Conservation (phyloP, 768 basidiomycete genomes). For the Kwoniella europaea region DNA sequence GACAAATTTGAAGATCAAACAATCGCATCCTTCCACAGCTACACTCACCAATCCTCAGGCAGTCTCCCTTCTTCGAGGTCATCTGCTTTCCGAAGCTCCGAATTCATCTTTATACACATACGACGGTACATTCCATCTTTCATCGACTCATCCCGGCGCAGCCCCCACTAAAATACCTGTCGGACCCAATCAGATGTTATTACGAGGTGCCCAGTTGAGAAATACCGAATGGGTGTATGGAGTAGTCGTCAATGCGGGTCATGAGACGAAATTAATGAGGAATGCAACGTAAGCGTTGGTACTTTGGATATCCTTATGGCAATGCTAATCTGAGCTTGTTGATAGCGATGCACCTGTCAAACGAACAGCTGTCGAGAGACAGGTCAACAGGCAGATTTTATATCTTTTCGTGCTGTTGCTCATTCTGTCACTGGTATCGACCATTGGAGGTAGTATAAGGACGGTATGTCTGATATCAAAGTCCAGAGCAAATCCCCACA, state of each 20-base stretch:
- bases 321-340: constrained; percentile 18
- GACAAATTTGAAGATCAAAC: constrained; percentile 98
- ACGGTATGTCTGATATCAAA: constrained; percentile 59
- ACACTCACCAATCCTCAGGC: constrained; percentile 76
- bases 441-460: constrained; percentile 88
- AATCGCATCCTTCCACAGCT: constrained; percentile 82
- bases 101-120: constrained; percentile 98
- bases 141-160: constrained; percentile 63
- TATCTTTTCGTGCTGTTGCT: constrained; percentile 89
- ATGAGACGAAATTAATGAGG: constrained; percentile 97
- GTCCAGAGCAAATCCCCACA: too few relatives aligned
- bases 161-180: constrained; percentile 81
- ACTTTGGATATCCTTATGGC: background rate
- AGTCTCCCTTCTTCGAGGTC: constrained; percentile 75
- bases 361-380: constrained; percentile 89
- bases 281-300: constrained; percentile 96
- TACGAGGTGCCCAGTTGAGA: constrained; percentile 91
- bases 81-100: constrained; percentile 91
- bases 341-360: constrained; percentile 92
- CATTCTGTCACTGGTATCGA: constrained; percentile 84
- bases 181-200: constrained; percentile 90
- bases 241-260: constrained; percentile 89
- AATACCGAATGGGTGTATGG: constrained; percentile 98
- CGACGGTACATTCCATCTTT: constrained; percentile 67
- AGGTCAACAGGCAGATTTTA: constrained; percentile 95